These are phyloP conservation scores for Backusella sp. DNA, from an alignment of 192 early-diverging fungal genomes.

Conservation along the genomic window DNA sequence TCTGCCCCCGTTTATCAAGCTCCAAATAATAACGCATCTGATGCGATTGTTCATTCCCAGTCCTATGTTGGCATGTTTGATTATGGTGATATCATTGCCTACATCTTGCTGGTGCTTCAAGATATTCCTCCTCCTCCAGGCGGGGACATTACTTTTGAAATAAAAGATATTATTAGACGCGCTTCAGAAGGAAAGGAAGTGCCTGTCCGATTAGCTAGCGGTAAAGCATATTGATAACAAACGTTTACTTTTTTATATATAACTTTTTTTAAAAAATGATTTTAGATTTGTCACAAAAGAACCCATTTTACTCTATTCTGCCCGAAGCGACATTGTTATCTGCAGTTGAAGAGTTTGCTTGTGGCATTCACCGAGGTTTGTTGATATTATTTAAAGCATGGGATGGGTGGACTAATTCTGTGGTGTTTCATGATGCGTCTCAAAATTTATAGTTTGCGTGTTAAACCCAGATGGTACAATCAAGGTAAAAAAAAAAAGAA, in stretches of 20 bases:
- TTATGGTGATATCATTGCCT: slow-evolving; percentile 78
- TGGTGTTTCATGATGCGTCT: neutral
- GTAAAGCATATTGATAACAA: slow-evolving; percentile 31
- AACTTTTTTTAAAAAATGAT: too few species aligned
- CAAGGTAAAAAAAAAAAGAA: slow-evolving; percentile 25
- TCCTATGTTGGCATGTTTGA: slow-evolving; percentile 87
- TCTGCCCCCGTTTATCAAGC: slow-evolving; percentile 78
- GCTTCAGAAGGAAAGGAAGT: slow-evolving; percentile 49
- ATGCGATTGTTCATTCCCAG: slow-evolving; percentile 19
- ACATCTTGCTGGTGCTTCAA: slow-evolving; percentile 64
- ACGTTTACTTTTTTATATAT: slow-evolving; percentile 21
- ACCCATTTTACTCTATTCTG: slow-evolving; percentile 81
- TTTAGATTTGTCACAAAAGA: slow-evolving; percentile 72
- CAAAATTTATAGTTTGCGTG: slow-evolving; percentile 58
- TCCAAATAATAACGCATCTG: neutral
- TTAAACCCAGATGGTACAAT: slow-evolving; percentile 62
- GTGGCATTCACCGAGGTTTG: slow-evolving; percentile 72
- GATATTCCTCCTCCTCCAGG: slow-evolving; percentile 40
- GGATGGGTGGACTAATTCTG: neutral
- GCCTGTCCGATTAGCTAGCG: slow-evolving; percentile 63
- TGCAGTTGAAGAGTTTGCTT: slow-evolving; percentile 72
- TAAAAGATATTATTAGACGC: slow-evolving; percentile 53
- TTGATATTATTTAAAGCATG: neutral
- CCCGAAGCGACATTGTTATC: slow-evolving; percentile 72
- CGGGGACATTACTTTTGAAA: slow-evolving; percentile 47